phyloP scores from a whole-genome alignment of 352 stramenopile genomes.

The Blastocystis sp. region DNA sequence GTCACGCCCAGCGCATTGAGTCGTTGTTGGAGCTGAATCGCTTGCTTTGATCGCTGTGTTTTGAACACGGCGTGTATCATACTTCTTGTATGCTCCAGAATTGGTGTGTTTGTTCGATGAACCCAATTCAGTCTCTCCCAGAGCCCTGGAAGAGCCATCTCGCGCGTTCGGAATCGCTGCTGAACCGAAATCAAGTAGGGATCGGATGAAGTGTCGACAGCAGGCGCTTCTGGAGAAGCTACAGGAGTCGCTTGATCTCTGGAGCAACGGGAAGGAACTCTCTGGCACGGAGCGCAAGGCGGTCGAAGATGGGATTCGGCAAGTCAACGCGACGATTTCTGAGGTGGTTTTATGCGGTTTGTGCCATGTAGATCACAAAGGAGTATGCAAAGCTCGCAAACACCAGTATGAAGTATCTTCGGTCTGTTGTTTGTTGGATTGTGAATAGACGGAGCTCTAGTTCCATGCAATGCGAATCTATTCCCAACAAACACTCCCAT shows the following conservation, averaged over 20 bases:
- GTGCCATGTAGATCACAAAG: not conserved
- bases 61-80: not conserved
- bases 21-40: not conserved
- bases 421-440: not conserved
- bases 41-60: not conserved
- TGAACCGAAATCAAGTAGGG: not conserved
- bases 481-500: not conserved
- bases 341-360: not conserved
- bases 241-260: not conserved
- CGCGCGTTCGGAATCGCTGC: not conserved
- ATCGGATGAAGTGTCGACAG: not conserved
- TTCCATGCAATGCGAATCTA: too few relatives aligned
- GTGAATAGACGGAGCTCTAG: too few relatives aligned
- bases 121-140: not conserved
- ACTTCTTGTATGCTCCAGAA: not conserved
- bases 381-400: not conserved
- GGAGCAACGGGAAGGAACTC: not conserved
- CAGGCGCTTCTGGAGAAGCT: not conserved
- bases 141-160: constrained; percentile 1
- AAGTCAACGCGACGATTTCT: not conserved
- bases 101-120: not conserved
- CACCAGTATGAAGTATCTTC: not conserved
- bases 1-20: not conserved
- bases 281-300: not conserved
- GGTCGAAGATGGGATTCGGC: not conserved